These are phyloP conservation scores for Leccinum subgranulosum DNA, from an alignment of 768 basidiomycete genomes.

Conservation along the genomic window DNA sequence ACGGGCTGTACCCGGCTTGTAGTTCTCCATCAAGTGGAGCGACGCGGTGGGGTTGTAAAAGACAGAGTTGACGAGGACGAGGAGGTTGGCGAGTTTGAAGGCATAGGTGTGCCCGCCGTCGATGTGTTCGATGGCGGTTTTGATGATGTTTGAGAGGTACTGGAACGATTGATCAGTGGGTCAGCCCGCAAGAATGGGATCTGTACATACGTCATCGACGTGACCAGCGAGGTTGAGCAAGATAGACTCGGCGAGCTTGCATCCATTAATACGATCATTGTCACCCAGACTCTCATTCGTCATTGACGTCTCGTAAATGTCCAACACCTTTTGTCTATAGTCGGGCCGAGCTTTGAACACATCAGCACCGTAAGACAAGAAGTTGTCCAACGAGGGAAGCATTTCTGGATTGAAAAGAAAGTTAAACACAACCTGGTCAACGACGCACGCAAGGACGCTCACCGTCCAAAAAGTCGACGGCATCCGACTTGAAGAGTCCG, in stretches of 20 bases:
- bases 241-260: conserved; percentile 80
- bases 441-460: conserved; percentile 4
- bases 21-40: conserved; percentile 68
- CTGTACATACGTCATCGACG: conserved; percentile 65
- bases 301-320: conserved; percentile 79
- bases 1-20: conserved; percentile 57
- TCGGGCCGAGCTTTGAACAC: conserved; percentile 68
- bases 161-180: conserved; percentile 24
- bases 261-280: conserved; percentile 79
- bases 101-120: conserved; percentile 60
- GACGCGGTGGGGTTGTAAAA: conserved; percentile 81
- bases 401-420: conserved; percentile 54
- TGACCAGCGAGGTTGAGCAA: conserved; percentile 76
- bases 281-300: conserved; percentile 73
- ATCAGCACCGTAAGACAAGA: conserved; percentile 79
- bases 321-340: conserved; percentile 76
- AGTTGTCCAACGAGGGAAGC: conserved; percentile 86
- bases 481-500: conserved; percentile 76
- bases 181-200: neutral
- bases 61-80: conserved; percentile 79
- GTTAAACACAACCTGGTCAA: neutral
- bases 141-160: conserved; percentile 65
- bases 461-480: conserved; percentile 87
- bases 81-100: conserved; percentile 73
- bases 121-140: conserved; percentile 54